Evolutionary conservation across 2,329 filamentous ascomycete species (phyloP).

Genomic region (Huntiella decipiens): DNA sequence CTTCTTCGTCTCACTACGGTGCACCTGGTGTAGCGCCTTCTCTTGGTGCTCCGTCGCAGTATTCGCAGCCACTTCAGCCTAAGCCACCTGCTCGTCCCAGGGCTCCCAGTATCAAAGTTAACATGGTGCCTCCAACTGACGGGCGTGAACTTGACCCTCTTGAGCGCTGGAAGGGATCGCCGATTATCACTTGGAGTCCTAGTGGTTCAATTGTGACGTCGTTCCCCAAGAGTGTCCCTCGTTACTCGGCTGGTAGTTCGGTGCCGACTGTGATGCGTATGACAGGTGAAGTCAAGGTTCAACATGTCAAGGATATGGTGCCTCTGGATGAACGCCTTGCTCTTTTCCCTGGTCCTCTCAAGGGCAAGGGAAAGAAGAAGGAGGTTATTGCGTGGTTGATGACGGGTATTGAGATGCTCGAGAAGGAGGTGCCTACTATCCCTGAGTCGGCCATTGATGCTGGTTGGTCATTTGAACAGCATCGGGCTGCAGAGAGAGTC

Average conservation of each 20-base stretch:
- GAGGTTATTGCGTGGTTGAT: slow-evolving; percentile 68
- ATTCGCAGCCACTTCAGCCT: slow-evolving; percentile 9
- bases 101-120: slow-evolving; percentile 34
- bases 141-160: slow-evolving; percentile 56
- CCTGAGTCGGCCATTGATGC: slow-evolving; percentile 30
- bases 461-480: slow-evolving; percentile 39
- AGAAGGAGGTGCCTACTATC: slow-evolving; percentile 34
- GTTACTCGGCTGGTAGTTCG: slow-evolving; percentile 58
- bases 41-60: slow-evolving; percentile 9
- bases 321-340: slow-evolving; percentile 52
- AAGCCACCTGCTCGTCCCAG: slow-evolving; percentile 23
- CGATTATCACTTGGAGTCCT: slow-evolving; percentile 73
- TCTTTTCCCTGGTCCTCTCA: slow-evolving; percentile 79
- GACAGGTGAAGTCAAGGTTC: slow-evolving; percentile 65
- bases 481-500: slow-evolving; percentile 58
- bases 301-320: slow-evolving; percentile 53
- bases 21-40: background rate
- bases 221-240: slow-evolving; percentile 75
- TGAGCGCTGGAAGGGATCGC: slow-evolving; percentile 76
- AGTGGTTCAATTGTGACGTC: slow-evolving; percentile 66
- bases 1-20: slow-evolving; percentile 28
- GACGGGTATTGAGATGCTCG: slow-evolving; percentile 54
- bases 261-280: slow-evolving; percentile 63
- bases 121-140: slow-evolving; percentile 43
- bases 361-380: slow-evolving; percentile 87